Base-by-base conservation (phyloP, 2,329 filamentous ascomycete genomes). In the Claviceps maximensis region DNA sequence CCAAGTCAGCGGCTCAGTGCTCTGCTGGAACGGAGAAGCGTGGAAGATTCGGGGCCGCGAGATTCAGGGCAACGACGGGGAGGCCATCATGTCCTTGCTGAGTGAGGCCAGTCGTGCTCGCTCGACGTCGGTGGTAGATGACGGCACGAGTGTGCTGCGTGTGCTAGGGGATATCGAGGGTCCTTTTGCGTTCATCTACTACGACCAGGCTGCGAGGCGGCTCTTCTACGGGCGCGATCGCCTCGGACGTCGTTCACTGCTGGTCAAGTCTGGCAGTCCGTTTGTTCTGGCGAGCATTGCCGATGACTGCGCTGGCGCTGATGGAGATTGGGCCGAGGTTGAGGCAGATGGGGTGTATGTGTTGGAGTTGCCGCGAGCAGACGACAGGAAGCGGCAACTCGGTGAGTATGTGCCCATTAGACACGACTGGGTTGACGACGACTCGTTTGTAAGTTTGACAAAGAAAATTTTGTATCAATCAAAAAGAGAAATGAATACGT, bases 11-110 rank as follows among this genome's bases (percentile, higher is more conserved):
- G 74, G 76, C 4, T 88, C 84, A 1, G 73, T 87, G 1, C 74
- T 98, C 2, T 96, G 91, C 75, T 98, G 93, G 93, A 98, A 98
- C 63, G 93, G 93, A 45, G 93, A 98, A 66, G 91, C 89, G 1
- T 98, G 93, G 93, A 84, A 78, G 54, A 75, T 95, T 49, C 69
- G 68, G 9, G 76, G 75, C 36, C 60, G 75, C 10, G 61, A 66
- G 1, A 73, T 95, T n/a, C 54, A 62, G 6, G 86, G 82, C 54
- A 96, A 95, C 63, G 93, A 98, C 68, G 87, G 87, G 3, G 76
- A 84, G 61, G 69, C 72, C 7, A 73, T 97, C 19, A 83, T 91
- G 62, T 63, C 74, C 36, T 62, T 78, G 40, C 73, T 95, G 48
- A 62, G 75, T 21, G 61, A 70, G 54, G 72, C 76, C 60, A 64